Conservation (phyloP, 805 yeast species). For the Yueomyces sp. region DNA sequence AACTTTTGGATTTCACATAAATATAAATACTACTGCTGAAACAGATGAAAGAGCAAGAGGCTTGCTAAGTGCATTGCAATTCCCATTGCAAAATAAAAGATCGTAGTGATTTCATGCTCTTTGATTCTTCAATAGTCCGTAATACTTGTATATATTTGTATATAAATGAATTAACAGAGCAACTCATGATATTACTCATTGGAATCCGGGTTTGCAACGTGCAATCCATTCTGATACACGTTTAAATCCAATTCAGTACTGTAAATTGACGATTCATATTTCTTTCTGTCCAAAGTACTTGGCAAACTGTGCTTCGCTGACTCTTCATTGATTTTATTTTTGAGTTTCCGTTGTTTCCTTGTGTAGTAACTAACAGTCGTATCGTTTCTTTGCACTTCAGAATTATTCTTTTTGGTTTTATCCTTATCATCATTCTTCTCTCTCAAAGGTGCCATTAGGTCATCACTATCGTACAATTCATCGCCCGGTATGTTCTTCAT, state of each 20-base stretch:
- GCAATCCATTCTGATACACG: constrained; percentile 7
- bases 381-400: constrained; percentile 13
- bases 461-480: constrained; percentile 25
- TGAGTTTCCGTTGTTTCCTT: constrained; percentile 14
- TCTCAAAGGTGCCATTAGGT: constrained; percentile 20
- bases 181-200: not conserved
- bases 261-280: constrained; percentile 3
- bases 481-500: constrained; percentile 24
- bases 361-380: constrained; percentile 24
- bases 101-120: no score
- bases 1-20: constrained; percentile 75
- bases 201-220: constrained; percentile 21
- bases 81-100: constrained; percentile 40
- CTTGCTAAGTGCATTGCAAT: constrained; percentile 65
- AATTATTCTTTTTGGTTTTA: not conserved
- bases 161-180: no score
- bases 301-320: constrained; percentile 11
- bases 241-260: not conserved
- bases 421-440: constrained; percentile 7
- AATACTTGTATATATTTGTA: no score
- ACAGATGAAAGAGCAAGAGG: constrained; percentile 83
- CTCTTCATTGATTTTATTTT: constrained; percentile 14
- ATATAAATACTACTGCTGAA: constrained; percentile 78
- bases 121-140: no score
- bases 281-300: constrained; percentile 8